Percentiles rank a stretch among this genome's conserved stretches.
Conservation (phyloP, 2,329 filamentous ascomycete species). For the Colletotrichum sp. region DNA sequence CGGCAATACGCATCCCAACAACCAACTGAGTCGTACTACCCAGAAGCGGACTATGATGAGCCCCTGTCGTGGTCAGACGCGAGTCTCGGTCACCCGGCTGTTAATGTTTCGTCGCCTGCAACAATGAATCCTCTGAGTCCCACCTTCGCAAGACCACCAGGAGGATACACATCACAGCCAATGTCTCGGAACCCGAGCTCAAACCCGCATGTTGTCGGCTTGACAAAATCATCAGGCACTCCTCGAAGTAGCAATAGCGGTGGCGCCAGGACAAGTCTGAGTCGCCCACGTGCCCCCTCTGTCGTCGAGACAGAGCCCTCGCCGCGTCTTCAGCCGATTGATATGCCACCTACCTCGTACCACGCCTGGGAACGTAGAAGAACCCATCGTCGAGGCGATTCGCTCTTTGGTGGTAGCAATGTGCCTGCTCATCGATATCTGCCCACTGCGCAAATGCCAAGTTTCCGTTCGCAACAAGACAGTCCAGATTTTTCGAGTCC, state of each 20-base stretch:
- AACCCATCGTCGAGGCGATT: neutral
- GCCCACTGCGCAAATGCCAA: neutral
- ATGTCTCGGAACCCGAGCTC: conserved; percentile 52
- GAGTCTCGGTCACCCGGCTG: neutral
- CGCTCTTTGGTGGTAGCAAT: neutral
- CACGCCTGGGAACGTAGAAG: conserved; percentile 26
- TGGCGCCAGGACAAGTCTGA: conserved; percentile 26
- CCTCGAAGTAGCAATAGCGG: conserved; percentile 24
- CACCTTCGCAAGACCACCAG: conserved; percentile 23
- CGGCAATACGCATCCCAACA: conserved; percentile 23
- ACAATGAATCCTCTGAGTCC: conserved; percentile 23
- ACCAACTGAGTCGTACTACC: neutral
- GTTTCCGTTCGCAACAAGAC: neutral
- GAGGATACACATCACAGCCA: conserved; percentile 54
- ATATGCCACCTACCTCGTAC: conserved; percentile 33
- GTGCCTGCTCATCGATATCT: neutral
- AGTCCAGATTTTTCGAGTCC: neutral
- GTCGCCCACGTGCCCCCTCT: conserved; percentile 34
- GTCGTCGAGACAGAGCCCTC: conserved; percentile 51
- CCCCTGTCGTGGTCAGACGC: neutral
- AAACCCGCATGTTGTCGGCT: conserved; percentile 9
- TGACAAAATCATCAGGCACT: neutral
- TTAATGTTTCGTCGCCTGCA: conserved; percentile 27
- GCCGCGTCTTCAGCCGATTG: conserved; percentile 35
- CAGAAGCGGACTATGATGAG: neutral